Conservation (phyloP, 352 stramenopile genomes). For the Poterioochromonas sp. region DNA sequence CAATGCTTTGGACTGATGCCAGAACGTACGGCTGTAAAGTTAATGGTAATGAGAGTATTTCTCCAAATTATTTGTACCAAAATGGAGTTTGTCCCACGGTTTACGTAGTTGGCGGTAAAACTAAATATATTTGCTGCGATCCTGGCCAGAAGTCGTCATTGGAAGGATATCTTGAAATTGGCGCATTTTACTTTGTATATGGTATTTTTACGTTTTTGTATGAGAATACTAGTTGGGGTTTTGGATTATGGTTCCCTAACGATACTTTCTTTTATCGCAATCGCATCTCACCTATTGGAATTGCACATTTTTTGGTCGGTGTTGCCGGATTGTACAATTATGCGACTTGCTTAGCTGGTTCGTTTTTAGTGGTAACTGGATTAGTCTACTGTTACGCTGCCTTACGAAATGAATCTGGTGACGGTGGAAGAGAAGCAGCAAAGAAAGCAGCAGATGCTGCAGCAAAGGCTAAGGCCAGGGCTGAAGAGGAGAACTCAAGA, state of each 20-base stretch:
- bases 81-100: background rate
- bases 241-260: conserved; percentile 38
- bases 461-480: background rate
- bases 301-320: conserved; percentile 37
- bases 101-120: background rate
- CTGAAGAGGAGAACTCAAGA: background rate
- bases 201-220: conserved; percentile 27
- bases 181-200: conserved; percentile 31
- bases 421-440: conserved; percentile 35
- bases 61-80: conserved; percentile 21
- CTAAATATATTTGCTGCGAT: conserved; percentile 29
- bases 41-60: conserved; percentile 26
- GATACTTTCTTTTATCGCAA: conserved; percentile 35
- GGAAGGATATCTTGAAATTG: background rate
- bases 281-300: conserved; percentile 32
- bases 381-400: conserved; percentile 33
- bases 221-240: conserved; percentile 33
- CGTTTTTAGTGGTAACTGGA: conserved; percentile 21
- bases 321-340: conserved; percentile 25
- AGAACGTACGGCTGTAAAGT: conserved; percentile 37
- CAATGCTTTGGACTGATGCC: conserved; percentile 30
- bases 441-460: background rate
- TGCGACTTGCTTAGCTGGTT: conserved; percentile 32
- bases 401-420: conserved; percentile 37
- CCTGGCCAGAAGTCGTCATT: background rate